phyloP scores from a whole-genome alignment of 1,284 basidiomycete genomes.

The Schizophyllum commune region DNA sequence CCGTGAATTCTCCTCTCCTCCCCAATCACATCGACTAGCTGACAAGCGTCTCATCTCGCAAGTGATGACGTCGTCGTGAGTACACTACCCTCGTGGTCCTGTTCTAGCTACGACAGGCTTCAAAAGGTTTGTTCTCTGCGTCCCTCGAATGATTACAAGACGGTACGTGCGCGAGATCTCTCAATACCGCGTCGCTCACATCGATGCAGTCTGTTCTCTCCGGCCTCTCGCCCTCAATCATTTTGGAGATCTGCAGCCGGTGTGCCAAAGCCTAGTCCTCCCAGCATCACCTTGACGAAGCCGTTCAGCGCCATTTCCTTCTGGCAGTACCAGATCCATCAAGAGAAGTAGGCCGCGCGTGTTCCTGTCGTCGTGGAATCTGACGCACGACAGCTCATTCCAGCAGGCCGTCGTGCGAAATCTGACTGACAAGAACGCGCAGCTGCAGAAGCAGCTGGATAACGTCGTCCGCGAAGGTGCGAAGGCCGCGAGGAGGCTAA shows the following conservation, averaged over 20 bases:
- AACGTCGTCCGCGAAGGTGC: slow-evolving; percentile 74
- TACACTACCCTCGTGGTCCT: slow-evolving; percentile 3
- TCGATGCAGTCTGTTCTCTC: slow-evolving; percentile 68
- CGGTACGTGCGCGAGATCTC: slow-evolving; percentile 39
- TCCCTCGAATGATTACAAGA: slow-evolving; percentile 83
- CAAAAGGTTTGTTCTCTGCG: slow-evolving; percentile 66
- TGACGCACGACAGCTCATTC: slow-evolving; percentile 48
- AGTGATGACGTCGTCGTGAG: slow-evolving; percentile 80
- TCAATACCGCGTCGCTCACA: slow-evolving; percentile 10
- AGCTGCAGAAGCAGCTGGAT: slow-evolving; percentile 73
- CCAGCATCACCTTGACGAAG: not conserved
- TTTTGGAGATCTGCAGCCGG: slow-evolving; percentile 77
- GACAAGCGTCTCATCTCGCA: slow-evolving; percentile 1
- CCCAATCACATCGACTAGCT: slow-evolving; percentile 2
- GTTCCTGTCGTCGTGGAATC: slow-evolving; percentile 3
- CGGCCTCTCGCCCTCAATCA: slow-evolving; percentile 61
- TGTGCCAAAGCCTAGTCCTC: slow-evolving; percentile 19
- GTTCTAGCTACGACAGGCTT: slow-evolving; percentile 7
- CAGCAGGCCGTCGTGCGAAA: slow-evolving; percentile 75
- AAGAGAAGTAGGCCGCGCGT: slow-evolving; percentile 53
- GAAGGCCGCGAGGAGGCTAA: not conserved
- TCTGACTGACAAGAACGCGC: slow-evolving; percentile 71
- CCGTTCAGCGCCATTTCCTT: slow-evolving; percentile 66
- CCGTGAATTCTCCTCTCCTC: slow-evolving; percentile 39
- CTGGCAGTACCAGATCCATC: slow-evolving; percentile 83